phyloP scores from a whole-genome alignment of 768 basidiomycete genomes.

The Boletus reticulatus region DNA sequence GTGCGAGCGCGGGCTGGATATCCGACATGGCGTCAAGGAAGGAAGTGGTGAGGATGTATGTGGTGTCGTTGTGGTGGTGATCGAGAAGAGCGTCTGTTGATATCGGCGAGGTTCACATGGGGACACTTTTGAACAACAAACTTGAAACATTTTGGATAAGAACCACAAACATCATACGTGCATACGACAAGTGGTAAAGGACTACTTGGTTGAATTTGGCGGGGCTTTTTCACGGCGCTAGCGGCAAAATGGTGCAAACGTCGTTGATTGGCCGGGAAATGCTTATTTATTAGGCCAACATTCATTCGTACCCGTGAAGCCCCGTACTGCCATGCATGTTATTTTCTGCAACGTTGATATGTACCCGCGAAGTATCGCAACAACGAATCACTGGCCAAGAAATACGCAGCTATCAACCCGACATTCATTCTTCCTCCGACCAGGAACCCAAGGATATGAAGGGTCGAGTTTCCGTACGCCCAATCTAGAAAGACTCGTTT shows the following conservation, averaged over 20 bases:
- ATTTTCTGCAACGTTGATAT: too few species aligned
- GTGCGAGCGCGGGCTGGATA: slow-evolving; percentile 38
- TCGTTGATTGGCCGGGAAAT: slow-evolving; percentile 14
- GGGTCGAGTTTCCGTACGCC: slow-evolving; percentile 26
- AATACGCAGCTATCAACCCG: too few species aligned
- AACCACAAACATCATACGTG: too few species aligned
- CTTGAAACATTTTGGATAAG: neutral
- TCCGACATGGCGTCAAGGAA: slow-evolving; percentile 25
- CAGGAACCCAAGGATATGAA: slow-evolving; percentile 30
- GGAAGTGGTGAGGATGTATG: neutral
- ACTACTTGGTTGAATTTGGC: neutral
- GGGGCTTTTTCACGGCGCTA: slow-evolving; percentile 10
- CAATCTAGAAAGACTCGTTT: slow-evolving; percentile 15
- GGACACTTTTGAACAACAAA: neutral
- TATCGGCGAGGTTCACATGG: neutral
- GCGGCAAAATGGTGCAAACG: slow-evolving; percentile 3
- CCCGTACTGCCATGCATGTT: too few species aligned
- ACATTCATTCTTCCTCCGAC: slow-evolving; percentile 16
- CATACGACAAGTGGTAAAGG: too few species aligned
- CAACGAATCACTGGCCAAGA: too few species aligned
- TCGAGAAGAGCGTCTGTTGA: neutral
- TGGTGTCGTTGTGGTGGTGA: neutral
- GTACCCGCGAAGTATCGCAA: too few species aligned
- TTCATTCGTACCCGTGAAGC: too few species aligned
- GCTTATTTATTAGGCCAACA: slow-evolving; percentile 9